These are phyloP conservation scores for Vitis rupestris DNA, from an alignment of 164 flowering plant genomes.

Conservation along the genomic window DNA sequence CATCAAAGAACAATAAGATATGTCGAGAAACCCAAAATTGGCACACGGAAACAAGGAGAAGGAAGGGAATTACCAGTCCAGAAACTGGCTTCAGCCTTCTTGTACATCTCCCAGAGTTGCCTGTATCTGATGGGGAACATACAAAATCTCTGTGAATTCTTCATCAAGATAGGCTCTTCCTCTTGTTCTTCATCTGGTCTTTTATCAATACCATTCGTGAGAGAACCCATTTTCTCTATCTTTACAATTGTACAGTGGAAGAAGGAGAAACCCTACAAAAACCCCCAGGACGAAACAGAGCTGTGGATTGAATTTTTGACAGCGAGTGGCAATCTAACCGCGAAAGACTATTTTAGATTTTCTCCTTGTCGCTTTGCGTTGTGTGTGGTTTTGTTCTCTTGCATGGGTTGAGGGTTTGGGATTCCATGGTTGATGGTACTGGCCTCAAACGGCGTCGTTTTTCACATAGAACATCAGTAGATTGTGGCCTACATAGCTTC, in stretches of 20 bases:
- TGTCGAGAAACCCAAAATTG: neutral
- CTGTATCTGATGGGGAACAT: constrained; percentile 77
- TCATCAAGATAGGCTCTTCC: constrained; percentile 61
- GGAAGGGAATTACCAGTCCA: constrained; percentile 62
- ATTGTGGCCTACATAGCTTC: too few species aligned
- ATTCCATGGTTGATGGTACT: too few species aligned
- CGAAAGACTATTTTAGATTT: too few species aligned
- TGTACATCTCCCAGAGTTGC: constrained; percentile 92
- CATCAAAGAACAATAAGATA: too few species aligned
- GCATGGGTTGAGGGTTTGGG: too few species aligned
- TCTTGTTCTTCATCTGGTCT: constrained; percentile 24
- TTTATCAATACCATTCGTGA: constrained; percentile 24
- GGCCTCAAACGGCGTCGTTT: too few species aligned
- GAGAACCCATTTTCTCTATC: constrained; percentile 49
- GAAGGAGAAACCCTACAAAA: constrained; percentile 33
- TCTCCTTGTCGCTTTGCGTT: too few species aligned
- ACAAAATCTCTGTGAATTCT: constrained; percentile 57
- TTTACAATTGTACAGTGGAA: neutral
- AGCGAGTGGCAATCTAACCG: neutral
- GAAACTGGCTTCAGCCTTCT: constrained; percentile 78
- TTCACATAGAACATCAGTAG: too few species aligned
- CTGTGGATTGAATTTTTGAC: neutral
- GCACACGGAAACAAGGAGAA: neutral
- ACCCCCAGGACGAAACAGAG: constrained; percentile 17
- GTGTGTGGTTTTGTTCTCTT: too few species aligned